phyloP scores from a whole-genome alignment of 2,329 filamentous ascomycete genomes.

The Penicillium rolfsii region DNA sequence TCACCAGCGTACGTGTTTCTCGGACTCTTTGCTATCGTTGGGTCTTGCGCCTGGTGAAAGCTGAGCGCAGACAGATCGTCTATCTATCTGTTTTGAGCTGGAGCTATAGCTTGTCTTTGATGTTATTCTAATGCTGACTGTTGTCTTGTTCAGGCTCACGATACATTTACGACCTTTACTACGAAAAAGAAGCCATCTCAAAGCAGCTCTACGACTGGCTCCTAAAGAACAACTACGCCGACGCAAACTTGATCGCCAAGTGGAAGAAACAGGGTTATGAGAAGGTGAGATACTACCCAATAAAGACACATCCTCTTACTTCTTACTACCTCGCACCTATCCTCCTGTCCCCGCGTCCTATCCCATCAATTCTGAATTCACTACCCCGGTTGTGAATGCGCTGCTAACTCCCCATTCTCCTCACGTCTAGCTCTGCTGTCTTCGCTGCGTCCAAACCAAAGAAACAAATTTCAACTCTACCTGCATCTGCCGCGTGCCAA shows the following conservation, averaged over 20 bases:
- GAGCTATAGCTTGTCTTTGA: too few species aligned
- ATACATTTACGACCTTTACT: constrained; percentile 98
- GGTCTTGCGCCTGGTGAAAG: not conserved
- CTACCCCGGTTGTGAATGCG: too few species aligned
- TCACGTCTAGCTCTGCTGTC: constrained; percentile 74
- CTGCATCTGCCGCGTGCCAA: constrained; percentile 95
- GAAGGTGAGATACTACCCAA: constrained; percentile 63
- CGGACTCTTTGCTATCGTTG: not conserved
- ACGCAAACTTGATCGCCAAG: constrained; percentile 94
- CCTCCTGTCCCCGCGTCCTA: not conserved
- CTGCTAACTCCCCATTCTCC: not conserved
- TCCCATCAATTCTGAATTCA: not conserved
- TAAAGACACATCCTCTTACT: too few species aligned
- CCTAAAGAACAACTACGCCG: constrained; percentile 94
- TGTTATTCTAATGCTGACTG: constrained; percentile 5
- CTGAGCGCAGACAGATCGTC: not conserved
- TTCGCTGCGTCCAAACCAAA: constrained; percentile 97
- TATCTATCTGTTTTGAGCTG: not conserved
- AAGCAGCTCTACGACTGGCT: constrained; percentile 93
- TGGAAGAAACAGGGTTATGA: constrained; percentile 99
- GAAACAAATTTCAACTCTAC: constrained; percentile 99
- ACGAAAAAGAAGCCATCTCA: constrained; percentile 94
- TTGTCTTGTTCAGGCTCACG: constrained; percentile 58
- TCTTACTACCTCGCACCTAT: not conserved
- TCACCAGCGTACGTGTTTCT: constrained; percentile 72